Evolutionary conservation across 2,329 filamentous ascomycete genomes (phyloP), one percentile per base, ranked within the genome.

Genomic region (Achaetomium macrosporum): DNA sequence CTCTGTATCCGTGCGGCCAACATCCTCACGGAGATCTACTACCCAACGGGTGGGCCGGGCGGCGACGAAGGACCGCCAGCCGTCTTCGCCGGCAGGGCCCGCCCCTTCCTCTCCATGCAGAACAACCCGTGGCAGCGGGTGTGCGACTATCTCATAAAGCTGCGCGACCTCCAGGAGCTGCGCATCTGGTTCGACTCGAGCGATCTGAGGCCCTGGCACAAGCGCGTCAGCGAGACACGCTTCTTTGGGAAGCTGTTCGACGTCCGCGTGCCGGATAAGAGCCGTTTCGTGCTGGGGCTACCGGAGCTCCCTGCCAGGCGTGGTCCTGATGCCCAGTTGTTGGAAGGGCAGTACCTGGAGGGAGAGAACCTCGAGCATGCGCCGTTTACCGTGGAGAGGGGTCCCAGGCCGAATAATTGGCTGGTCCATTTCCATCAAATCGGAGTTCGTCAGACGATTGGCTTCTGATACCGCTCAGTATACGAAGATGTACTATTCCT

Each of bases 131-230:
- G 66, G 66, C 56, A 60, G 46, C 55, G 53, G 1, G 57, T 67
- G 1, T 65, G 66, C 57, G 50, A 51, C 46, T 47, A 17, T 6
- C 43, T 66, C 1, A 56, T 44, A 11, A 25, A 47, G 11, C 44
- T 63, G 11, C 51, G 51, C 6, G 39, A 40, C 5, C 60, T 68
- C 20, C 59, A 60, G 13, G 39, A 48, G 15, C 60, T 68, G 30
- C 59, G 55, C 49, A 31, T 67, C 42, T 67, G 64, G 58, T 54
- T 66, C 39, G 62, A 68, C 55, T 59, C 62, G 31, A 49, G 57
- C 41, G 64, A 67, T 54, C 59, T 66, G 41, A 57, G 63, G 9
- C 60, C 61, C 1, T 68, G 66, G 66, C 58, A 63, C 55, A 58
- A 59, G 43, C 58, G 62, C 8, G 63, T 65, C 19, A 60, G 54